phyloP scores from a whole-genome alignment of 352 stramenopile genomes.

The Phytophthora sp. region DNA sequence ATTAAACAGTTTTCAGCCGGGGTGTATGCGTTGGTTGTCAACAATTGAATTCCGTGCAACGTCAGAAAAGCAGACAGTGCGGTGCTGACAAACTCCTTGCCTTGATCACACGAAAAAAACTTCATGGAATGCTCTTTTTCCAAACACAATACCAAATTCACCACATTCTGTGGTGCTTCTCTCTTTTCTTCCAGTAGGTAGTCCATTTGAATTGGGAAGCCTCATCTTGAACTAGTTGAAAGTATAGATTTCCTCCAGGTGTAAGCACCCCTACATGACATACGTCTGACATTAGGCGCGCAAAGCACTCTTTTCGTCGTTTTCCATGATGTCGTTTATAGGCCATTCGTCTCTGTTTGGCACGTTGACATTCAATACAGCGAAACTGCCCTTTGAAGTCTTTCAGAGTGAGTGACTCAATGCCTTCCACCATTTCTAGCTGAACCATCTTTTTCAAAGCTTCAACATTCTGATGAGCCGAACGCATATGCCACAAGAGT shows the following conservation, averaged over 20 bases:
- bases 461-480: background rate
- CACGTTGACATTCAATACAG: constrained; percentile 5
- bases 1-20: background rate
- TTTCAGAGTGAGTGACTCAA: background rate
- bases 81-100: background rate
- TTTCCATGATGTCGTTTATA: background rate
- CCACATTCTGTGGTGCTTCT: background rate
- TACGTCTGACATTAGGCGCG: constrained; percentile 2
- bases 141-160: background rate
- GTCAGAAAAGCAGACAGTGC: background rate
- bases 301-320: background rate
- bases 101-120: constrained; percentile 6
- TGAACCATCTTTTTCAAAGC: background rate
- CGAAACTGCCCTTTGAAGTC: background rate
- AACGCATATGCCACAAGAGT: background rate
- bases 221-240: constrained; percentile 1
- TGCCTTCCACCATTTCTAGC: background rate
- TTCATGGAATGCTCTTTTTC: background rate
- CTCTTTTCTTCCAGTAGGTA: background rate
- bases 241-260: constrained; percentile 1
- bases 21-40: background rate
- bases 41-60: background rate
- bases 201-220: background rate
- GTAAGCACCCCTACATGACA: background rate
- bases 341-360: background rate